Evolutionary conservation across 2,329 filamentous ascomycete genomes (phyloP).

Genomic region (Diaporthe vexans): DNA sequence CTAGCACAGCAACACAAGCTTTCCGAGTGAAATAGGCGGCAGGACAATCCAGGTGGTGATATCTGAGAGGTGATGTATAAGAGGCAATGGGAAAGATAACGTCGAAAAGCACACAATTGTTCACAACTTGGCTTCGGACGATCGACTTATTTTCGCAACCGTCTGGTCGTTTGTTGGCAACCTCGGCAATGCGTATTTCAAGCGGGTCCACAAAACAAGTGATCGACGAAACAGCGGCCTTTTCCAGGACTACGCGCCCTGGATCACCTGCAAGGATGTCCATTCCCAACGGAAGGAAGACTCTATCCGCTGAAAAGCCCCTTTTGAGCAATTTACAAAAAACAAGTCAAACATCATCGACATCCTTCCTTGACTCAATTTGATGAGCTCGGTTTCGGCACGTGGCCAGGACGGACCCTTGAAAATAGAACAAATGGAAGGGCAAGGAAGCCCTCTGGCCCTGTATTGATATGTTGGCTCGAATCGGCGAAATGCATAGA

Average conservation of each 20-base stretch:
- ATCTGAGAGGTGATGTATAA: background rate
- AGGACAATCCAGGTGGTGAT: background rate
- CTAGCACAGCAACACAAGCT: background rate
- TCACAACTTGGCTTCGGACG: background rate
- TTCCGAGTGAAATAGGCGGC: background rate
- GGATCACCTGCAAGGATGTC: constrained; percentile 10
- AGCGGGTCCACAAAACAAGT: background rate
- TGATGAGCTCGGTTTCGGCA: background rate
- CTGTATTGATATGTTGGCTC: background rate
- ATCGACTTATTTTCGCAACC: background rate
- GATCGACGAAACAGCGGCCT: constrained; percentile 17
- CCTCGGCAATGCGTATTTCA: background rate
- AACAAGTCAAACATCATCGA: constrained; percentile 8
- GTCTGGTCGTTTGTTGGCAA: background rate
- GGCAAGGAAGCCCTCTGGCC: background rate
- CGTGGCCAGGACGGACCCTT: background rate
- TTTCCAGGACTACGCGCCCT: constrained; percentile 1
- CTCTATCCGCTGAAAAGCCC: background rate
- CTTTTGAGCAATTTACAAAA: constrained; percentile 7
- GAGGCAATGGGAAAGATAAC: too few species aligned
- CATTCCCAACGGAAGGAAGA: background rate
- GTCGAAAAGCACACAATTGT: background rate
- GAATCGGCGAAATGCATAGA: background rate
- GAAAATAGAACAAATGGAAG: constrained; percentile 9
- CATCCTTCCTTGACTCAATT: background rate